Percentiles rank a stretch among this genome's conserved stretches.
Evolutionary conservation across 2,329 filamentous ascomycete species (phyloP).

Genomic region (Botrytis fabae): DNA sequence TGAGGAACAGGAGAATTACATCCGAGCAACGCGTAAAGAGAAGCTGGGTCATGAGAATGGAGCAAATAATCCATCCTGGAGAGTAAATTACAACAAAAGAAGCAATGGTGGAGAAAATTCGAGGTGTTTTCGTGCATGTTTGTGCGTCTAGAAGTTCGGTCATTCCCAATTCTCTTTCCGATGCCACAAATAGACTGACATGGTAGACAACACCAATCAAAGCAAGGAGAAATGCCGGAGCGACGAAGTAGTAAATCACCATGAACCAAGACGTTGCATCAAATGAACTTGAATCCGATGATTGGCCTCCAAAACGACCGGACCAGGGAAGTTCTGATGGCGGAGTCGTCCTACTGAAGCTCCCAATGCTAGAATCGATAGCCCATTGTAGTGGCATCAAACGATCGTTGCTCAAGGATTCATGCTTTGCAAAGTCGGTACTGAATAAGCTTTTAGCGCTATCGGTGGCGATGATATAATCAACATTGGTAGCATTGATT

Average conservation of each 20-base stretch:
- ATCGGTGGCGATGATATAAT: slow-evolving; percentile 1
- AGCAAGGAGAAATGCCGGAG: neutral
- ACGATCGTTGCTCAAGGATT: neutral
- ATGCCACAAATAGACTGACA: neutral
- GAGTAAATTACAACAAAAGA: neutral
- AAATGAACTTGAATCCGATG: neutral
- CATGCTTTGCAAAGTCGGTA: neutral
- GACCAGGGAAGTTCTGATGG: neutral
- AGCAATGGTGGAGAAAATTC: neutral
- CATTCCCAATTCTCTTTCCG: neutral
- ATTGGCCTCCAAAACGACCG: neutral
- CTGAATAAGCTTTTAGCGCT: neutral
- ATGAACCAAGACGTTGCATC: neutral
- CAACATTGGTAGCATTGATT: neutral
- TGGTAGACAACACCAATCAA: neutral
- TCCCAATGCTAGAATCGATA: neutral
- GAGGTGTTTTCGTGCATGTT: neutral
- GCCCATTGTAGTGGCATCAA: neutral
- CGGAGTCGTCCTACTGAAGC: neutral
- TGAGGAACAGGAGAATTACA: neutral
- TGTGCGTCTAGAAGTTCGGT: neutral
- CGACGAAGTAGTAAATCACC: neutral
- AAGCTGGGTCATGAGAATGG: neutral
- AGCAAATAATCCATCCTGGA: neutral
- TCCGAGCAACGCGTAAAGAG: neutral